These are phyloP conservation scores for Ensete ventricosum DNA, from an alignment of 176 grass and related monocot species.

Conservation along the genomic window DNA sequence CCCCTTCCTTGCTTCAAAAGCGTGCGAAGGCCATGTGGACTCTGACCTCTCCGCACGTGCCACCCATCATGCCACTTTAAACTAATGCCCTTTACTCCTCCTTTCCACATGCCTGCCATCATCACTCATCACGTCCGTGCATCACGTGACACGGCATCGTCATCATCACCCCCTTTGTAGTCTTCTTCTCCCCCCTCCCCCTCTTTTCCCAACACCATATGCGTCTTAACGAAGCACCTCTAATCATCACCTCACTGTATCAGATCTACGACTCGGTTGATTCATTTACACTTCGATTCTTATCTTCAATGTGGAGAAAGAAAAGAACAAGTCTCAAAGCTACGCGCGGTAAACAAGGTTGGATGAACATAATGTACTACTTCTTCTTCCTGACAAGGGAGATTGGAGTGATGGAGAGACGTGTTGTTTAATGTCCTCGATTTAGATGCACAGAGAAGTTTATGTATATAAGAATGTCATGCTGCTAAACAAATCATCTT, in stretches of 20 bases:
- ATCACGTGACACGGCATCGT: background rate
- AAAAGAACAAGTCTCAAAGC: no score
- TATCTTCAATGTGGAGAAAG: no score
- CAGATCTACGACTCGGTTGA: background rate
- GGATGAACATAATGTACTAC: no score
- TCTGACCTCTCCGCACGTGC: background rate
- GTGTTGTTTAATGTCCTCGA: no score
- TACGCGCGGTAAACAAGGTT: no score
- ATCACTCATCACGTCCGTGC: background rate
- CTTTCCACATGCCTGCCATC: background rate
- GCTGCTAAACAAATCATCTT: no score
- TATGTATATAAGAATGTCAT: no score
- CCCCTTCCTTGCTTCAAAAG: background rate
- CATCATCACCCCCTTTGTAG: background rate
- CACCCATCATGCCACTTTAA: background rate
- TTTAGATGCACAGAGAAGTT: no score
- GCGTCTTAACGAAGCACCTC: background rate
- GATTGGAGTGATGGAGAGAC: no score
- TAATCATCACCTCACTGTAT: background rate
- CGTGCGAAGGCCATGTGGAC: background rate
- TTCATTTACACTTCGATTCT: background rate
- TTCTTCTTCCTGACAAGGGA: no score
- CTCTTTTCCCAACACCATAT: background rate
- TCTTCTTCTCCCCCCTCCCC: background rate
- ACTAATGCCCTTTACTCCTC: background rate